A percentile compares a stretch with the other conserved stretches of the same genome.
Conservation (phyloP, 129 eudicot species). For the Heracleum sosnowskyi region DNA sequence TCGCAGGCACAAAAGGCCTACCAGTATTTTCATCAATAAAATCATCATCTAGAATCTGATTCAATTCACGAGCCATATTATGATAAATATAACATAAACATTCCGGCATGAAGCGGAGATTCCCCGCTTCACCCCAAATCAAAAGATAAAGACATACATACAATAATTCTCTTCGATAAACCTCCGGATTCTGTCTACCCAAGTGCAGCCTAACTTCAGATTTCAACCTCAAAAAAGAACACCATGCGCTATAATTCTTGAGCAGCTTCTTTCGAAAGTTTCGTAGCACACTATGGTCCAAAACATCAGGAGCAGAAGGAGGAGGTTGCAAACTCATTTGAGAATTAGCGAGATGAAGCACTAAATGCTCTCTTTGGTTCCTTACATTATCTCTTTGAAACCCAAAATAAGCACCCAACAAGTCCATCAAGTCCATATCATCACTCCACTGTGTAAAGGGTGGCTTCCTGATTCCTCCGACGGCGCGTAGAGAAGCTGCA, state of each 20-base stretch:
- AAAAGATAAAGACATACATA: slow-evolving; percentile 66
- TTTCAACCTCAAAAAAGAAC: slow-evolving; percentile 45
- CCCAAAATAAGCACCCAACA: slow-evolving; percentile 88
- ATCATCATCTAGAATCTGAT: slow-evolving; percentile 53
- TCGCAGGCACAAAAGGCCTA: slow-evolving; percentile 40
- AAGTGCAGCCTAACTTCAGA: slow-evolving; percentile 49
- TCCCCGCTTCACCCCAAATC: slow-evolving; percentile 92
- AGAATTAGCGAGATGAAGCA: slow-evolving; percentile 76
- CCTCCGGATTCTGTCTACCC: slow-evolving; percentile 40
- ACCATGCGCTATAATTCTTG: slow-evolving; percentile 64
- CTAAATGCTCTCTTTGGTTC: slow-evolving; percentile 85
- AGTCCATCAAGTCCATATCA: slow-evolving; percentile 70
- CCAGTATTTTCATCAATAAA: slow-evolving; percentile 45
- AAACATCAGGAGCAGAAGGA: slow-evolving; percentile 45
- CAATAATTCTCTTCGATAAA: slow-evolving; percentile 61
- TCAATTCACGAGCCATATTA: slow-evolving; percentile 66
- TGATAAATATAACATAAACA: slow-evolving; percentile 79
- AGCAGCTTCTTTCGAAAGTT: slow-evolving; percentile 65
- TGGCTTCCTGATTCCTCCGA: slow-evolving; percentile 72
- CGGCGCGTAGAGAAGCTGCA: slow-evolving; percentile 55
- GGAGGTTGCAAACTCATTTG: slow-evolving; percentile 87
- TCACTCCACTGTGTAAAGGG: slow-evolving; percentile 58
- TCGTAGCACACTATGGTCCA: slow-evolving; percentile 57
- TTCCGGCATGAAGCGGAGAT: slow-evolving; percentile 72
- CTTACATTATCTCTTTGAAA: slow-evolving; percentile 77